Conservation (phyloP, 73 alveolate species). For the Loxodes magnus region DNA sequence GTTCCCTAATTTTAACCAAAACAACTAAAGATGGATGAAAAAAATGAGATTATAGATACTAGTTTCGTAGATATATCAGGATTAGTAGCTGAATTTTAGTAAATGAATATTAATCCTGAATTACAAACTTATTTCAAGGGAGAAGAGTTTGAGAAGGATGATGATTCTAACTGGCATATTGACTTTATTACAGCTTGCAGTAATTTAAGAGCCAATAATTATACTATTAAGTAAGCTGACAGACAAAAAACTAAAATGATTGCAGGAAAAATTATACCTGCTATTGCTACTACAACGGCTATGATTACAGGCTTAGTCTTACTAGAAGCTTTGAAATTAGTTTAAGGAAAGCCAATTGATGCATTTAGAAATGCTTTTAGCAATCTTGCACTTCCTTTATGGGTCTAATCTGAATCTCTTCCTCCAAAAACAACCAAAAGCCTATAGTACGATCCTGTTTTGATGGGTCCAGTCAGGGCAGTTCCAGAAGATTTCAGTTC, state of each 20-base stretch:
- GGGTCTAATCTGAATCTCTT: slow-evolving; percentile 61
- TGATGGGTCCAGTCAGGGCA: slow-evolving; percentile 70
- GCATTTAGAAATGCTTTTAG: slow-evolving; percentile 29
- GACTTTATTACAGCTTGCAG: slow-evolving; percentile 81
- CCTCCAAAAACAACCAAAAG: slow-evolving; percentile 66
- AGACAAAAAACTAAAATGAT: slow-evolving; percentile 63
- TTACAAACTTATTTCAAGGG: not conserved
- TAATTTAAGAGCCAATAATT: slow-evolving; percentile 81
- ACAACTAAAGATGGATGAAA: slow-evolving; percentile 13
- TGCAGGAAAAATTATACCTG: slow-evolving; percentile 95
- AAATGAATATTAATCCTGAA: not conserved
- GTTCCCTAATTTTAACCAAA: slow-evolving; percentile 2
- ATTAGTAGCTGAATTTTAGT: no score
- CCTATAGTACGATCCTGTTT: slow-evolving; percentile 57
- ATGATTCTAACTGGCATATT: slow-evolving; percentile 68
- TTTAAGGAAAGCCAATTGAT: slow-evolving; percentile 20
- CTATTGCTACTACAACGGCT: slow-evolving; percentile 91
- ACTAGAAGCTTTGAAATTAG: slow-evolving; percentile 37
- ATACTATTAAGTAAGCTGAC: slow-evolving; percentile 58
- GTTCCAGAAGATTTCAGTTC: slow-evolving; percentile 80
- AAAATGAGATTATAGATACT: not conserved
- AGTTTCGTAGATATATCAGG: not conserved
- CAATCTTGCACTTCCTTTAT: slow-evolving; percentile 50
- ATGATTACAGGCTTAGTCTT: slow-evolving; percentile 69
- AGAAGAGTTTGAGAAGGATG: slow-evolving; percentile 83